Evolutionary conservation across 371 early-diverging fungal species (phyloP).

Genomic region (Zychaea mexicana): DNA sequence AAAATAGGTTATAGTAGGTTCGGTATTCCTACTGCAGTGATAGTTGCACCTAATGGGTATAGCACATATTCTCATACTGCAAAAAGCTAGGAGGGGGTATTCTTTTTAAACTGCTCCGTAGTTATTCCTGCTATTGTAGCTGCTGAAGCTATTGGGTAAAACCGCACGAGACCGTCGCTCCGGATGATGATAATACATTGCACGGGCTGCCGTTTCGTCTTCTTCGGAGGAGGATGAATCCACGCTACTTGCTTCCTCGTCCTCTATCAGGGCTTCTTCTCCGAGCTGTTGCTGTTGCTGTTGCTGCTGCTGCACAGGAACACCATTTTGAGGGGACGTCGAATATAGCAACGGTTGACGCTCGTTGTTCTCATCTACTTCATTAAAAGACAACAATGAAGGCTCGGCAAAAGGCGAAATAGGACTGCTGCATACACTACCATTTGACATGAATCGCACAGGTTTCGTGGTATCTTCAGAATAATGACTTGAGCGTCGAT

Average conservation of each 20-base stretch:
- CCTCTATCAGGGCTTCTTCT: constrained; percentile 1
- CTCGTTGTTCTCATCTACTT: constrained; percentile 8
- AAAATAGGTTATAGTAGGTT: too few species aligned
- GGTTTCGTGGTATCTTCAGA: background rate
- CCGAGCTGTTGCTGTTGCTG: background rate
- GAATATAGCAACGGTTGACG: constrained; percentile 15
- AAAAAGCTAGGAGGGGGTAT: too few species aligned
- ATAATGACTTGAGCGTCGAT: constrained; percentile 3
- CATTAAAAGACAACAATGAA: constrained; percentile 9
- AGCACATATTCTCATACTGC: too few species aligned
- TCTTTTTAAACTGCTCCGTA: constrained; percentile 19
- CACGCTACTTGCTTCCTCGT: constrained; percentile 31
- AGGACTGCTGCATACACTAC: constrained; percentile 11
- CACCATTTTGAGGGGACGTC: constrained; percentile 1
- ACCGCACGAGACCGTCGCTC: constrained; percentile 33
- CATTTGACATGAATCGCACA: background rate
- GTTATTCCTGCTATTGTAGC: constrained; percentile 4
- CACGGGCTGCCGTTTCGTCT: constrained; percentile 27
- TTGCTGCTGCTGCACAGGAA: constrained; percentile 11
- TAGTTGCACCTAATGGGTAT: too few species aligned
- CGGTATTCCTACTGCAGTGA: too few species aligned
- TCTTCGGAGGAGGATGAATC: constrained; percentile 30
- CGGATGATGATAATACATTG: constrained; percentile 62
- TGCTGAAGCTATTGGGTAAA: background rate
- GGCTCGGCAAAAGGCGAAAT: constrained; percentile 1